Base-by-base conservation (phyloP, 2,329 filamentous ascomycete species). In the Ophiostoma pallidulum region DNA sequence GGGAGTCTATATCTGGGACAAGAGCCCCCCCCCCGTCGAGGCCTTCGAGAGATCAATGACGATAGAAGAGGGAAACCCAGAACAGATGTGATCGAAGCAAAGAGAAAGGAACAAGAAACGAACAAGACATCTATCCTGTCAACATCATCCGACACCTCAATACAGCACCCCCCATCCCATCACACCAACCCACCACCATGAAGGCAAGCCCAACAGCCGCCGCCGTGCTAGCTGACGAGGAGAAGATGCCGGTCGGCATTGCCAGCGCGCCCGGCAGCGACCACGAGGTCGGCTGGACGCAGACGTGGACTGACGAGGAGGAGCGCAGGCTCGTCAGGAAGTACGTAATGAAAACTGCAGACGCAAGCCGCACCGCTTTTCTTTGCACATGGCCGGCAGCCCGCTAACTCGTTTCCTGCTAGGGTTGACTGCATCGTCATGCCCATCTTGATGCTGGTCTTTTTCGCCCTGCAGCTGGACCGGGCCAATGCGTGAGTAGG, bases 381-480 rank as follows among this genome's bases (percentile, higher is more conserved):
- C n/a, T n/a, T n/a, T n/a, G n/a, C n/a, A n/a, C n/a, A n/a, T n/a
- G n/a, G n/a, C n/a, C n/a, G n/a, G n/a, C n/a, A n/a, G n/a, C n/a
- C n/a, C n/a, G n/a, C n/a, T n/a, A n/a, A n/a, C n/a, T n/a, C n/a
- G n/a, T n/a, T n/a, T n/a, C n/a, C n/a, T n/a, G n/a, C n/a, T n/a
- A 51, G 45, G 33, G 18, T 68, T 5, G 67, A 70, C 44, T 48
- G 63, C 1, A 61, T 67, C n/a, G 63, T 69, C 16, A 68, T 70
- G 64, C 67, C 67, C 3, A 56, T 69, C 4, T 53, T 70, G 24
- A 66, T 64, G 0, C 58, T 68, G 2, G 67, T 64, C 1, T 69
- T 68, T 58, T 69, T 70, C 50, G 68, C 62, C 45, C 58, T 69
- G 7, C 67, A 68, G 45, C 61, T 68, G 29, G 65, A 68, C 45